Evolutionary conservation across 1,284 basidiomycete species (phyloP), one percentile per base, ranked within the genome.

Genomic region (Tetrapyrgos nigripes): DNA sequence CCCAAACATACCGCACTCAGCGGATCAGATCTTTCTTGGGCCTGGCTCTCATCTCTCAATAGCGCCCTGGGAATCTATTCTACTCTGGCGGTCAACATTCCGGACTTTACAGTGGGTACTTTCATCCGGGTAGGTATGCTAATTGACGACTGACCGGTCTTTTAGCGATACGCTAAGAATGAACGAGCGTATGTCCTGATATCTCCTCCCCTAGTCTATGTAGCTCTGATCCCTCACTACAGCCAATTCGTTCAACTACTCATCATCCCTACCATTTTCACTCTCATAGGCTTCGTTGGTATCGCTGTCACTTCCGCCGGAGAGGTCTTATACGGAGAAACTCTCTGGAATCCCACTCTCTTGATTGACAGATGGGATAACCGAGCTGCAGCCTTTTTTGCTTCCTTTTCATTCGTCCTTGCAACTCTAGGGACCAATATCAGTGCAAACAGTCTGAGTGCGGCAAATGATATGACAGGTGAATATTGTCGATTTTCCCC

Each of bases 381-480:
- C 67, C 85, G 92, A 37, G 85, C 90, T 0, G 91, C 89, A 1
- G 86, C 88, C 40, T 94, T 94, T 79, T 91, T 94, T 67, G 86
- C 85, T 0, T 78, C 87, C 0, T 84, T 91, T 68, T 78, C 82
- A 24, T 93, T 91, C 72, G 53, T 56, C 17, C 49, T 62, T 8
- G 61, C 61, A 6, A 59, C 61, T 17, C 50, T 62, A 3, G 90
- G 89, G 24, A 87, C 88, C 52, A 93, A 92, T 69, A 88, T 92
- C 61, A 90, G 85, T 43, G 87, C 87, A 9, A 89, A 93, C 73
- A 88, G 86, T 43, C 76, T 93, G 59, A 89, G 86, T 23, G 89
- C 90, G 2, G 91, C 89, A 1, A 94, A 92, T 71, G 80, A 93
- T 71, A 84, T 92, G 78, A n/a, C n/a, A n/a, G n/a, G n/a, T n/a